Base-by-base conservation (phyloP, 2,329 filamentous ascomycete species). In the Kalmusia sp. region DNA sequence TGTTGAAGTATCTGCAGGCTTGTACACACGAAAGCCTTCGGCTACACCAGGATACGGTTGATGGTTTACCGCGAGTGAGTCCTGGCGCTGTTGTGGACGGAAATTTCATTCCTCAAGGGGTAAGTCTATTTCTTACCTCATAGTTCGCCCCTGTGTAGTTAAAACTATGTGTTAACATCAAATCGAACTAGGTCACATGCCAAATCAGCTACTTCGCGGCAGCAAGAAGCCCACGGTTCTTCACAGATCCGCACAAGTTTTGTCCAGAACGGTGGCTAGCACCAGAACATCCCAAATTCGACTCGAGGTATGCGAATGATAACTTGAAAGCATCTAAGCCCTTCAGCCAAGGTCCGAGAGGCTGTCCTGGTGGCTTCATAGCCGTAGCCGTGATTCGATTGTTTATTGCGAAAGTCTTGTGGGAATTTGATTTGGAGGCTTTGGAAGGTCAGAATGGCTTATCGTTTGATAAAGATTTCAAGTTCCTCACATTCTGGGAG, bases 181-280 rank as follows among this genome's bases (percentile, higher is more conserved):
- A n/a, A n/a, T 38, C 35, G 17, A 15, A 9, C 8, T 38, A 38
- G 35, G 35, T 44, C 8, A 44, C 40, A 30, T 44, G 40, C 40
- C 40, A 44, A 15, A 44, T 44, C 40, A 44, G 40, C 40, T 44
- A 44, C 40, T 44, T 44, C 40, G 40, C 40, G 3, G 40, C 40
- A 44, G 40, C 40, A 44, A 44, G 40, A 30, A 46, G 30, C 34
- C 19, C 43, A 19, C 28, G 14, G 19, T 33, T 34, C 34, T 46
- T 46, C 43, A 33, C 19, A 15, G 27, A 35, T 19, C 43, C 43
- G 43, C 27, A 19, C 43, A 35, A 35, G 27, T 46, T 46, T 19
- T 14, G 27, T 6, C 43, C 43, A 12, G 43, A 46, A 24, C 27
- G 43, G 24, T 46, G 27, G 27, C 28, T 46, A 15, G 14, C 43